Evolutionary conservation across 2,329 filamentous ascomycete species (phyloP).

Genomic region (Talaromyces rugulosus): DNA sequence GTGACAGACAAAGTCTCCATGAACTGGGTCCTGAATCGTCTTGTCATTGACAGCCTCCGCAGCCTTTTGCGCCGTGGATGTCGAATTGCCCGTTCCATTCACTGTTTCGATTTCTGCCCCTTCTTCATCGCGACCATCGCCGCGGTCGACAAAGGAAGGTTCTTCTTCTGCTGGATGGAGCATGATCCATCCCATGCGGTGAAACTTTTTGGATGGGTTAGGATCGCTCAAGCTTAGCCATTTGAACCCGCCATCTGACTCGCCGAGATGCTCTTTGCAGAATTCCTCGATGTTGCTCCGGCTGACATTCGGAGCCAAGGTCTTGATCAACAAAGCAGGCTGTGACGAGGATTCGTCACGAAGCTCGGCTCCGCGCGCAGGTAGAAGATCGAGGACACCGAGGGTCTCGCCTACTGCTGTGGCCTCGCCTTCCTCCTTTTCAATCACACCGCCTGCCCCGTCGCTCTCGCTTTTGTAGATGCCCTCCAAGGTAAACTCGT

Average conservation of each 20-base stretch:
- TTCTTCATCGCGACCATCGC: slow-evolving; percentile 68
- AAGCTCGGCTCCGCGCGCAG: slow-evolving; percentile 76
- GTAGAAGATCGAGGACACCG: slow-evolving; percentile 85
- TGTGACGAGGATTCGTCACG: slow-evolving; percentile 84
- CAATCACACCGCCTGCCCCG: slow-evolving; percentile 74
- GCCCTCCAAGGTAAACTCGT: slow-evolving; percentile 90
- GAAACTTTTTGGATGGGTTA: slow-evolving; percentile 93
- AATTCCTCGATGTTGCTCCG: slow-evolving; percentile 90
- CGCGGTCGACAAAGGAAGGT: slow-evolving; percentile 61
- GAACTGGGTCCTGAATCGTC: slow-evolving; percentile 88
- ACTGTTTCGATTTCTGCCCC: slow-evolving; percentile 49
- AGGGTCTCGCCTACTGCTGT: slow-evolving; percentile 88
- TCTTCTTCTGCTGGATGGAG: slow-evolving; percentile 74
- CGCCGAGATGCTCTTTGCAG: slow-evolving; percentile 88
- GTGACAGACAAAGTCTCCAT: slow-evolving; percentile 95
- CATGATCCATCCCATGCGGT: slow-evolving; percentile 98
- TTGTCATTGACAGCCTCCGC: slow-evolving; percentile 95
- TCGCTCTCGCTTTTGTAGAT: slow-evolving; percentile 92
- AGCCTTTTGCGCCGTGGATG: slow-evolving; percentile 71
- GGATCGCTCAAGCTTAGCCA: slow-evolving; percentile 95
- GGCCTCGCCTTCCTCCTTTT: slow-evolving; percentile 94
- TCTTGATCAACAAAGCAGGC: slow-evolving; percentile 95
- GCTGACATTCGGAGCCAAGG: slow-evolving; percentile 92
- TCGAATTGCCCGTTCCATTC: slow-evolving; percentile 26
- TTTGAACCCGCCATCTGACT: slow-evolving; percentile 86